Base-by-base conservation (phyloP, 2,329 filamentous ascomycete genomes). In the Fusarium proliferatum region DNA sequence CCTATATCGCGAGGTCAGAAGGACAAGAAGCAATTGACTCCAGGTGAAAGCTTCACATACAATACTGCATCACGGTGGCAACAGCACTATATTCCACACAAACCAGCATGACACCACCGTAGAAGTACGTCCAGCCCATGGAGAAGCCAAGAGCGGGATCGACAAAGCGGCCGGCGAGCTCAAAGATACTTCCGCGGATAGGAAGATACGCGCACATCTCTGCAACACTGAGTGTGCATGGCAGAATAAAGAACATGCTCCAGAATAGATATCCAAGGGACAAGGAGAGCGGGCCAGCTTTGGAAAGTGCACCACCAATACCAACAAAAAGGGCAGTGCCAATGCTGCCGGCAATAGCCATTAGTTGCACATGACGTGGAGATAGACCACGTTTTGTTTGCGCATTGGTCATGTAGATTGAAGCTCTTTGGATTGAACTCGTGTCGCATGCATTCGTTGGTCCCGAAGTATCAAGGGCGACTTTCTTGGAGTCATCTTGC, bases 1-100 rank as follows among this genome's bases (percentile, higher is more conserved):
- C 39, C 19, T 41, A 15, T 13, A 15, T 41, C 39, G 12, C 19
- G 39, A 28, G 26, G 39, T 41, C 12, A 41, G 39, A 41, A 41
- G 19, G 12, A n/a, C 7, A 21, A 13, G 19, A 7, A 41, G 21
- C 7, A 15, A 21, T 2, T 5, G 1, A 39, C 0, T 39, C 9
- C 4, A 13, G 0, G 6, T 0, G 38, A 2, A n/a, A n/a, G 0
- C 39, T n/a, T 13, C 0, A n/a, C 39, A n/a, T 41, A 41, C 39
- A 41, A 41, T 41, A 41, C 39, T 41, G 39, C 39, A n/a, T 41
- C 21, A 41, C 39, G 1, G 39, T 41, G 9, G 39, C 39, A 41
- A 41, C 39, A 21, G 39, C 39, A 41, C 39, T 41, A 12, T 41
- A 41, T 21, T 41, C 39, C 12, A 41, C 39, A 13, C 19, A 41